Base-by-base conservation (phyloP, 106 monocot species). In the Apostasia shenzhenica region DNA sequence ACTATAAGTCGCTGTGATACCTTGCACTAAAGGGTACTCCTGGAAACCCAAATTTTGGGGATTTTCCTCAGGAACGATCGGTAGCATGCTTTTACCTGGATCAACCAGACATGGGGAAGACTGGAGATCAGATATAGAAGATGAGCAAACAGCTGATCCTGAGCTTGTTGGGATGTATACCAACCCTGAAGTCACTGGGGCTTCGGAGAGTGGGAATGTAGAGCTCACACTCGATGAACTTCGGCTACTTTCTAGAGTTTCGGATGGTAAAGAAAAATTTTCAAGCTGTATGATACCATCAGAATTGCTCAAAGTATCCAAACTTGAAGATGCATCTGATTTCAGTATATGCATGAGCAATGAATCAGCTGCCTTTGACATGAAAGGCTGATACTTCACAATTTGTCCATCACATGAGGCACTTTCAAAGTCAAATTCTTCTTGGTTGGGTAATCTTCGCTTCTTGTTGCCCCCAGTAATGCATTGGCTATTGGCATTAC, bases 341-440 rank as follows among this genome's bases (percentile, higher is more conserved):
- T 77, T 64, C 26, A 79, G 13, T 41, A 82, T 82, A 64, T 85
- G 81, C 68, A 69, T 75, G 8, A 84, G 46, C 84, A 80, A 80
- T 55, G 72, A 2, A 55, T 77, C 74, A 51, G 80, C 81, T 37
- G 84, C 77, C 62, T 77, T 69, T 48, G 68, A 69, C 43, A 79
- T 63, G 59, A 70, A 64, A 3, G 80, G 80, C 58, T 71, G 70
- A 52, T 70, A 75, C 40, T 80, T 75, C 6, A 80, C 48, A 41
- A 80, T 80, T 48, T 70, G 80, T 0, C 75, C 75, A 45, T 80
- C 74, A 40, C 45, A 70, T 6, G 79, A 78, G 8, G 39, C 26
- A 13, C 39, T 60, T 44, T 62, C 68, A 39, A 46, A 67, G 8
- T 49, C 44, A 58, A 64, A 61, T 41, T 47, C 54, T 44, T 57